These are phyloP conservation scores for Colletotrichum lini DNA, from an alignment of 2,329 filamentous ascomycete genomes.

Conservation along the genomic window DNA sequence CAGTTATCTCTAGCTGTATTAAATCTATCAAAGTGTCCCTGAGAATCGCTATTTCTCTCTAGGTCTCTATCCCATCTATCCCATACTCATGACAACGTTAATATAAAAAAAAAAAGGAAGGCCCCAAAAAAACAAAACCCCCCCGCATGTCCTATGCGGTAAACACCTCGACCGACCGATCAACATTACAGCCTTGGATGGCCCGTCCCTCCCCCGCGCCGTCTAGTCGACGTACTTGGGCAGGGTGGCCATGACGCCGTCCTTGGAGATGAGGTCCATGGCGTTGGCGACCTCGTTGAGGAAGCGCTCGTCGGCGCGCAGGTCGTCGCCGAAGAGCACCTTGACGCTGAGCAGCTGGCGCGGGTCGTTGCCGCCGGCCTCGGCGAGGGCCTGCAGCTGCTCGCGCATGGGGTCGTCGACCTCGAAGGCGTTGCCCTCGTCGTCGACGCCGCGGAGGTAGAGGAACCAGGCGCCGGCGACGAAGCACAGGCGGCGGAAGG, in stretches of 20 bases:
- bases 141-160: too few relatives aligned
- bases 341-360: constrained; percentile 60
- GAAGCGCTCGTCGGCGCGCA: constrained; percentile 64
- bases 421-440: constrained; percentile 58
- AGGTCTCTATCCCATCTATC: too few relatives aligned
- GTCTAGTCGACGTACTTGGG: constrained; percentile 60
- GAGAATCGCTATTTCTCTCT: too few relatives aligned
- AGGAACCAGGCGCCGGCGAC: constrained; percentile 65
- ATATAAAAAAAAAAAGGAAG: too few relatives aligned
- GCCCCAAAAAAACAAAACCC: too few relatives aligned
- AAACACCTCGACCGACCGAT: background rate
- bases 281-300: constrained; percentile 61
- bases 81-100: too few relatives aligned
- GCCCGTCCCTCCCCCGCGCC: too few relatives aligned
- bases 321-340: constrained; percentile 65
- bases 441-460: constrained; percentile 65
- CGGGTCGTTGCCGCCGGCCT: constrained; percentile 59
- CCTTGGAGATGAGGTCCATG: constrained; percentile 61
- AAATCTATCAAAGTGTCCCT: too few relatives aligned
- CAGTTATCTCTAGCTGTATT: too few relatives aligned
- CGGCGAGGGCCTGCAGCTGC: constrained; percentile 61
- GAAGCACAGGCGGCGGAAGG: constrained; percentile 64
- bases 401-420: constrained; percentile 65
- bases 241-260: constrained; percentile 64
- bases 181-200: background rate